Evolutionary conservation across 2,329 filamentous ascomycete genomes (phyloP).

Genomic region (Alternaria panax): DNA sequence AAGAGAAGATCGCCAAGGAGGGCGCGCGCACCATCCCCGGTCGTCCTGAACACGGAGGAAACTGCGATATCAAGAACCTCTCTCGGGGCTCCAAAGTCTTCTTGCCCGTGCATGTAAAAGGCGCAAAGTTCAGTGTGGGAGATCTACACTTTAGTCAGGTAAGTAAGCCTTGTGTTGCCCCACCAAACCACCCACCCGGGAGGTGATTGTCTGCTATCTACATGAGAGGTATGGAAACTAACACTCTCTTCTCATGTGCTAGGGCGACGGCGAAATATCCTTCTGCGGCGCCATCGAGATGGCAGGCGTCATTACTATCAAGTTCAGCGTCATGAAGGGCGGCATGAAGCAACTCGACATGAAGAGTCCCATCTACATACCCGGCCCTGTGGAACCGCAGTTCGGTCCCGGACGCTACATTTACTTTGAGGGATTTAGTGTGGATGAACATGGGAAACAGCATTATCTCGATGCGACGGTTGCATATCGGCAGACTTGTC

Average conservation of each 20-base stretch:
- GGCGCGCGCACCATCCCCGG: slow-evolving; percentile 87
- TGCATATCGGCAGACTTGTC: slow-evolving; percentile 81
- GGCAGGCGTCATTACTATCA: slow-evolving; percentile 89
- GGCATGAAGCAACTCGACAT: slow-evolving; percentile 77
- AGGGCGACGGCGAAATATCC: slow-evolving; percentile 86
- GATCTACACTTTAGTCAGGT: slow-evolving; percentile 82
- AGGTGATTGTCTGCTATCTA: too few relatives aligned
- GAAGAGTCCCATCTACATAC: slow-evolving; percentile 84
- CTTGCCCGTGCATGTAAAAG: slow-evolving; percentile 83
- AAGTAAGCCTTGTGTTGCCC: too few relatives aligned
- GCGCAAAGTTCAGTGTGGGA: slow-evolving; percentile 89
- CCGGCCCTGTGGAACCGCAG: slow-evolving; percentile 86
- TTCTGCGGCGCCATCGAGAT: slow-evolving; percentile 85
- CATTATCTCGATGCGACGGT: slow-evolving; percentile 87
- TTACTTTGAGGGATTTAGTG: slow-evolving; percentile 89
- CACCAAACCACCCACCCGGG: too few relatives aligned
- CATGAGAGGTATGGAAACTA: not conserved
- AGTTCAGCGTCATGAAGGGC: slow-evolving; percentile 85
- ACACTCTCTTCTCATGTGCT: not conserved
- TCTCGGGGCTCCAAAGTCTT: slow-evolving; percentile 82
- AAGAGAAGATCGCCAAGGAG: slow-evolving; percentile 73
- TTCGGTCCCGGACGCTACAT: slow-evolving; percentile 83
- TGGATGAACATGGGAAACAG: slow-evolving; percentile 87
- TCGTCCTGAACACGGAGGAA: slow-evolving; percentile 85
- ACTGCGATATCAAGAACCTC: slow-evolving; percentile 91